Base-by-base conservation (phyloP, 148 eudicot genomes). In the Beta vulgaris region DNA sequence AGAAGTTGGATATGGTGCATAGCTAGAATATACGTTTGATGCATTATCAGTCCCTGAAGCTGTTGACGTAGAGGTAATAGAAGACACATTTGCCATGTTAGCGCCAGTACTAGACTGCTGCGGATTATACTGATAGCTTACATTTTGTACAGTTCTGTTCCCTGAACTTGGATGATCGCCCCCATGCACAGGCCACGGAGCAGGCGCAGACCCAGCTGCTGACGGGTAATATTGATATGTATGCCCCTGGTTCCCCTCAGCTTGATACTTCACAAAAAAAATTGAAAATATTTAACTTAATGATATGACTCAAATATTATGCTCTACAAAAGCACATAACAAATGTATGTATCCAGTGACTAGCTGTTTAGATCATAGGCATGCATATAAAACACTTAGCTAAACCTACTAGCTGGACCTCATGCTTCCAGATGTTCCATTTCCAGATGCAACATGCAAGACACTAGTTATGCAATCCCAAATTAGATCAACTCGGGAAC, bases 11-110 rank as follows among this genome's bases (percentile, higher is more conserved):
- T 89, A 89, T 8, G 88, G 65, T 67, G 90, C 48, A 82, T 92
- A 88, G 72, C 84, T 78, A 71, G 84, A 78, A 78, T 92, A 90
- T 73, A 80, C 80, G 72, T 92, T 92, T 71, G 92, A 79, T 63
- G 82, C 77, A 76, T 77, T 86, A 73, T 87, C 81, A 36, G 85
- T 73, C 77, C 81, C 93, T 48, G 88, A 71, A 75, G 84, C 86
- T 49, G 94, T 58, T 78, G 87, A 77, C 29, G 88, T 72, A 76
- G 89, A 80, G 62, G 84, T 69, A 82, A 73, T 31, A 58, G 97
- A 57, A 68, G 90, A 44, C 40, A 72, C 87, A 82, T 76, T 81
- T 51, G 82, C 65, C 51, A 82, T 83, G 83, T 88, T 88, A 68
- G 84, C 89, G 74, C 76, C 85, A 79, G 72, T 83, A 53, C 71